phyloP scores from a whole-genome alignment of 2,329 filamentous ascomycete genomes.

The Hirsutella rhossiliensis region DNA sequence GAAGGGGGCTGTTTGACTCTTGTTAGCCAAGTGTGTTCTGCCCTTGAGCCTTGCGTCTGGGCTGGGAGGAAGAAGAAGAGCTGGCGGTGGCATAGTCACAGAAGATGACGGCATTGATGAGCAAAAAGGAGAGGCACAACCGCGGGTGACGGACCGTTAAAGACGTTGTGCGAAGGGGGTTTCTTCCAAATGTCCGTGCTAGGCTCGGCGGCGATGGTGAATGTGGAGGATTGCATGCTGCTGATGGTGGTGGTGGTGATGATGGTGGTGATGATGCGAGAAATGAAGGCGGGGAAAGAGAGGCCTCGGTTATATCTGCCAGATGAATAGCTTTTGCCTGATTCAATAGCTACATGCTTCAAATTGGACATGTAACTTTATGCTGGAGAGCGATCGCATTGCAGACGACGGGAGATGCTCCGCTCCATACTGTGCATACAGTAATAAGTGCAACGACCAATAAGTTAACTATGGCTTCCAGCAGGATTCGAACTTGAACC shows the following conservation, averaged over 20 bases:
- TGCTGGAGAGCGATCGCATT: too few species aligned
- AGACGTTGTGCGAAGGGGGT: slow-evolving; percentile 50
- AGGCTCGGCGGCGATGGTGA: slow-evolving; percentile 43
- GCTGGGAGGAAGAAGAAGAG: background rate
- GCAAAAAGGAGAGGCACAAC: background rate
- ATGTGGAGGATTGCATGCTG: slow-evolving; percentile 11
- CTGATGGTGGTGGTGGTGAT: too few species aligned
- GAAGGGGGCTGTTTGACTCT: slow-evolving; percentile 16
- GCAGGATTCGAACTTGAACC: background rate
- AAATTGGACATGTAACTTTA: too few species aligned
- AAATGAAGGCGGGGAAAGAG: too few species aligned
- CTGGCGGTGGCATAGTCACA: background rate
- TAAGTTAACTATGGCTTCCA: background rate
- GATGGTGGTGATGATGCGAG: too few species aligned
- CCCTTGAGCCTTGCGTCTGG: background rate
- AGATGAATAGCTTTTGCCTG: too few species aligned
- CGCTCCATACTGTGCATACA: too few species aligned
- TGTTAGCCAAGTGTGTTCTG: background rate
- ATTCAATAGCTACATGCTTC: too few species aligned
- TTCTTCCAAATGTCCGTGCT: slow-evolving; percentile 71
- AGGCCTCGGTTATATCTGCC: too few species aligned
- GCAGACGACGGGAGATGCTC: too few species aligned
- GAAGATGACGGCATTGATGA: background rate
- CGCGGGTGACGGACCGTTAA: slow-evolving; percentile 37
- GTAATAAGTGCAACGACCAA: too few species aligned